Evolutionary conservation across 2,329 filamentous ascomycete species (phyloP), one percentile per base, ranked within the genome.

Genomic region (Stachybotrys chlorohalonatus): DNA sequence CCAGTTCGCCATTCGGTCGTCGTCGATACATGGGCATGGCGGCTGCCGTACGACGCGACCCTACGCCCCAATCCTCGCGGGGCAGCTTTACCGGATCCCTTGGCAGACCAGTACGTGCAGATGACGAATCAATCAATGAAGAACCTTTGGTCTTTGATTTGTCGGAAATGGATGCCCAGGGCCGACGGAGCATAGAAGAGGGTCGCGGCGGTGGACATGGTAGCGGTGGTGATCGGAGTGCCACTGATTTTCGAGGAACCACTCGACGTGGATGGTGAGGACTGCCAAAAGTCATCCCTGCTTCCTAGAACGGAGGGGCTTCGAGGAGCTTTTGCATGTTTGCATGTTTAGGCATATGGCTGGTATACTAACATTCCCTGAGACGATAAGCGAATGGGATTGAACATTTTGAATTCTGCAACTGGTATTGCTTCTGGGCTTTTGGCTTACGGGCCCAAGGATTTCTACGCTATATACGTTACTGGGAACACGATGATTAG

Each of bases 111-210:
- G 64, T 63, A 5, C 71, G 73, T 5, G 72, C 66, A n/a, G 74
- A 77, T 30, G 72, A 75, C 49, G 74, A 76, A 52, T 80, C 81
- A 6, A 69, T 75, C 30, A 84, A 87, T 56, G 86, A 88, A 54
- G 86, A 90, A 63, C 84, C 84, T 0, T 68, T 90, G 9, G 75
- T 90, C 9, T 90, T 90, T 67, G 84, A 86, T 58, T 83, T 90
- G 76, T 87, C 84, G 42, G 86, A 90, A 67, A 80, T 89, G 64
- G 83, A 84, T 60, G 74, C 79, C 16, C 76, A 78, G 54, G 77
- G 78, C 49, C 73, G 82, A 57, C 75, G 80, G 58, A 85, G 81
- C 60, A 66, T 85, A 7, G 83, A 86, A 59, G 82, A 85, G 57
- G 70, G 68, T 1, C 67, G 73, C 48, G 68, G 72, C 4, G 68